phyloP scores from a whole-genome alignment of 306 rosid genomes.

The Malus orientalis region DNA sequence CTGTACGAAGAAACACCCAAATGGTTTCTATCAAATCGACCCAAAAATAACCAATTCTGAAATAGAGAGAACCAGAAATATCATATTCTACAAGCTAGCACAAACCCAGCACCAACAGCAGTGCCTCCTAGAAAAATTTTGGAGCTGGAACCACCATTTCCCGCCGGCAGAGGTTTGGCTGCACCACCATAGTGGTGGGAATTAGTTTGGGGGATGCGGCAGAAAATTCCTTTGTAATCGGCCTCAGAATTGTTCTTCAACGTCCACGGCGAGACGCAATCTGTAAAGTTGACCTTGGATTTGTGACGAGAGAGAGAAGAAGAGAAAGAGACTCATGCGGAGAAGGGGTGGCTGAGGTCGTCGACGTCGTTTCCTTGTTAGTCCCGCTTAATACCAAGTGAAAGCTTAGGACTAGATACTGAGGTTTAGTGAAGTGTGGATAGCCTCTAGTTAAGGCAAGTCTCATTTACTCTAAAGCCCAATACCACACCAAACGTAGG shows the following conservation, averaged over 20 bases:
- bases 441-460: too few species aligned
- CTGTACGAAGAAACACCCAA: too few species aligned
- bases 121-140: slow-evolving; percentile 56
- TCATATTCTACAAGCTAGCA: not conserved
- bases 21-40: slow-evolving; percentile 16
- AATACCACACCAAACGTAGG: too few species aligned
- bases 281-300: slow-evolving; percentile 54
- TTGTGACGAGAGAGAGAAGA: not conserved
- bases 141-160: slow-evolving; percentile 29
- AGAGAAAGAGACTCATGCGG: not conserved
- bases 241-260: slow-evolving; percentile 42
- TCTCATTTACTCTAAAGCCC: too few species aligned
- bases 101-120: slow-evolving; percentile 48
- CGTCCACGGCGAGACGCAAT: slow-evolving; percentile 46
- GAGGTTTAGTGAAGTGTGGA: too few species aligned
- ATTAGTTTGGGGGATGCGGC: slow-evolving; percentile 30
- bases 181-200: slow-evolving; percentile 35
- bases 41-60: not conserved
- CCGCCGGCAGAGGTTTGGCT: slow-evolving; percentile 28
- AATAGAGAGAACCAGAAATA: not conserved
- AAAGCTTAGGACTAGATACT: too few species aligned
- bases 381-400: too few species aligned
- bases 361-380: too few species aligned
- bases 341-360: too few species aligned
- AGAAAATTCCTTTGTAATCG: slow-evolving; percentile 49